These are phyloP conservation scores for Tolypocladium nubicola DNA, from an alignment of 2,329 filamentous ascomycete genomes.

Conservation along the genomic window DNA sequence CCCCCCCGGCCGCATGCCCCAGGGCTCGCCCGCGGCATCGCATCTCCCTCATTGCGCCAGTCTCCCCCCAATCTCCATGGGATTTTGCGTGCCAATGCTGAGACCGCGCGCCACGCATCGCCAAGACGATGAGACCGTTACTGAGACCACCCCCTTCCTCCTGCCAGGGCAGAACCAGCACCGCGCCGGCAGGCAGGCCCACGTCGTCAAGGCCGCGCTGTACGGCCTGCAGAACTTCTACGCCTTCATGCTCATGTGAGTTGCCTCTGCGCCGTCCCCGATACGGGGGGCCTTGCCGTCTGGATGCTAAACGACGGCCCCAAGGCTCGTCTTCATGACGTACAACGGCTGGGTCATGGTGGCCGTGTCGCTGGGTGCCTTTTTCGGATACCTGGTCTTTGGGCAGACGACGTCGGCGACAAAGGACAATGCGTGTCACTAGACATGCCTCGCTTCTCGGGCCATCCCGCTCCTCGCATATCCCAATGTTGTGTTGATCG, in stretches of 20 bases:
- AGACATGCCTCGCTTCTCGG: constrained; percentile 11
- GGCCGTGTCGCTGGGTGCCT: constrained; percentile 78
- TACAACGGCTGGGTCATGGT: constrained; percentile 99
- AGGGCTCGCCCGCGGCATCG: neutral
- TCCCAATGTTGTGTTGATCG: neutral
- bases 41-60: neutral
- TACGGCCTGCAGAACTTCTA: constrained; percentile 97
- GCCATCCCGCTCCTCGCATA: neutral
- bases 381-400: constrained; percentile 78
- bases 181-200: constrained; percentile 54
- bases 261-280: neutral
- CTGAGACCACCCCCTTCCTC: constrained; percentile 54
- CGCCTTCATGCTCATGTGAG: constrained; percentile 98
- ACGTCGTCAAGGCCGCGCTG: constrained; percentile 68
- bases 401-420: constrained; percentile 57
- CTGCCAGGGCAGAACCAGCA: constrained; percentile 63
- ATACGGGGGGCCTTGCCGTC: neutral
- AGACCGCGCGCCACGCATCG: constrained; percentile 9
- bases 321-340: constrained; percentile 97
- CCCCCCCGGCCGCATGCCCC: neutral
- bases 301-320: neutral
- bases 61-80: constrained; percentile 1
- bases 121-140: constrained; percentile 31
- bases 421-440: constrained; percentile 91
- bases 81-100: constrained; percentile 17